Evolutionary conservation across 2,329 filamentous ascomycete species (phyloP), one percentile per base, ranked within the genome.

Genomic region (Colletotrichum truncatum): DNA sequence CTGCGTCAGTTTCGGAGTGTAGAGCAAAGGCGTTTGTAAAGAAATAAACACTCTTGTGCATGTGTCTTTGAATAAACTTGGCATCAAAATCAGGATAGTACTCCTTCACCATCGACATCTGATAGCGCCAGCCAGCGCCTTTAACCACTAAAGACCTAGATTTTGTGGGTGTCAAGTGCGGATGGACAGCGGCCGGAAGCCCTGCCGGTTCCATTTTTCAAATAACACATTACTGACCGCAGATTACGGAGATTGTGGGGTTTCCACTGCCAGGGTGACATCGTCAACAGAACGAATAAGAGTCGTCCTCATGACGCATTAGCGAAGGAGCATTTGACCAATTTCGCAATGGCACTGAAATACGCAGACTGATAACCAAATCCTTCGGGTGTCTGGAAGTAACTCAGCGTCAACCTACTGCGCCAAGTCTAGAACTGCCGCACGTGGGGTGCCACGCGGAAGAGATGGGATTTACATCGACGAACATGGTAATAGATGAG

Each of bases 381-480:
- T 51, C 28, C 39, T 43, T 43, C 39, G 39, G 18, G 39, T 12
- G 16, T 43, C 18, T 12, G 39, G 39, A 43, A 43, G 39, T 16
- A 43, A 21, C n/a, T 43, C 18, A 23, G 25, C 39, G 39, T 12
- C n/a, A n/a, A n/a, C 38, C n/a, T n/a, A n/a, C n/a, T n/a, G 21
- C 41, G 41, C 41, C 49, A 39, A 26, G 49, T 53, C 45, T 53
- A 53, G 49, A 53, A 53, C 49, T 26, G 10, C 34, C 32, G 32
- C 6, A 28, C 49, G 49, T 53, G 49, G 49, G 49, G 16, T 53
- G 34, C 49, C 49, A 53, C 49, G 49, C 34, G 49, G 28, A 25
- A 41, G 49, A 28, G 18, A 12, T 26, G 34, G 23, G 34, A 53
- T 28, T 53, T 23, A 14, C 23, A 39, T 41, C 34, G 49, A 53